These are phyloP conservation scores for Gonapodya sp. DNA, from an alignment of 192 early-diverging fungal genomes.

Conservation along the genomic window DNA sequence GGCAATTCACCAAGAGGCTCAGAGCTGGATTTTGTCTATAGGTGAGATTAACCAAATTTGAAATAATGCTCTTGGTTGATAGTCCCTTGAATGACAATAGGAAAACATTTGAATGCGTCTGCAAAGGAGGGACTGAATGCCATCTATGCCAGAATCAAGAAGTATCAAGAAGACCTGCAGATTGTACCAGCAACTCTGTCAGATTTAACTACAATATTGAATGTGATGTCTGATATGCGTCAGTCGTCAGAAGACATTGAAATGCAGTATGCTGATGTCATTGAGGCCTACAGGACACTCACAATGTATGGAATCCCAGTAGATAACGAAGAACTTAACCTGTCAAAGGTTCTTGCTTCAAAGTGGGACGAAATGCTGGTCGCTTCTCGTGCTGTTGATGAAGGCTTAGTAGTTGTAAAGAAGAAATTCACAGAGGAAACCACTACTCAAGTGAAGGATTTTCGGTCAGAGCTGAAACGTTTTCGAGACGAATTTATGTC, in stretches of 20 bases:
- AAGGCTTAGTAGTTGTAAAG: constrained; percentile 44
- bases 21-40: constrained; percentile 42
- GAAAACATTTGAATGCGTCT: constrained; percentile 42
- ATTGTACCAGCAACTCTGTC: constrained; percentile 36
- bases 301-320: constrained; percentile 37
- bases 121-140: constrained; percentile 28
- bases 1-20: constrained; percentile 43
- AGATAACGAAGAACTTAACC: constrained; percentile 26
- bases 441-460: constrained; percentile 38
- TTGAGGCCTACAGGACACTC: constrained; percentile 48
- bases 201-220: constrained; percentile 51
- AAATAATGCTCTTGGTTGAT: constrained; percentile 7
- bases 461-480: constrained; percentile 32
- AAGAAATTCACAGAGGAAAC: constrained; percentile 49
- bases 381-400: constrained; percentile 36
- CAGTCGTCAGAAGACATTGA: constrained; percentile 46
- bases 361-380: constrained; percentile 39
- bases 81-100: constrained; percentile 15
- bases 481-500: constrained; percentile 44
- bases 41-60: constrained; percentile 22
- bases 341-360: constrained; percentile 30
- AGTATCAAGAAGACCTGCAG: constrained; percentile 40
- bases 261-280: constrained; percentile 36
- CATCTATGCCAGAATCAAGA: constrained; percentile 24
- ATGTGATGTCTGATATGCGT: constrained; percentile 44